Base-by-base conservation (phyloP, 768 basidiomycete species). In the Phylloporus scabripes region DNA sequence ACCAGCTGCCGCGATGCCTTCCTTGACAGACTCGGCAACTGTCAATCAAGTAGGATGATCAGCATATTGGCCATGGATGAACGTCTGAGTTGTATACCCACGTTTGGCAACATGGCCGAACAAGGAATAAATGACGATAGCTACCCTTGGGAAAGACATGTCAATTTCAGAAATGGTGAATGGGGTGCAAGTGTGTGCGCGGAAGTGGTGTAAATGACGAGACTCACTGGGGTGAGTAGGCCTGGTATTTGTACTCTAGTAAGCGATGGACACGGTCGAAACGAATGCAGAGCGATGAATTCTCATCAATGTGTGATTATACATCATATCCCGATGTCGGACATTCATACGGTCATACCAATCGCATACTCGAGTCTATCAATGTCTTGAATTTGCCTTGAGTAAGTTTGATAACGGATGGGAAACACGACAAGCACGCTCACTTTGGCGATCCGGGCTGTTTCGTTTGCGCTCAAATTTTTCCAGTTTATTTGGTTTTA, bases 31-130 rank as follows among this genome's bases (percentile, higher is more conserved):
- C 56, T 79, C 77, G 14, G 87, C 86, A 66, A 89, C 87, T 89
- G 59, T n/a, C 0, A 42, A 52, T 34, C 9, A 23, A 15, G 42
- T 48, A 48, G 8, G 10, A 28, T 28, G 8, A 10, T 55, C 44
- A 33, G 26, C 17, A n/a, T 1, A 18, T 14, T 10, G 26, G 5
- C 11, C 24, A 26, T 7, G 7, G 28, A 11, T 29, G 24, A 12
- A 12, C 33, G 37, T 32, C 41, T 20, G 44, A 9, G 32, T 1
- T 24, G 5, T n/a, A 23, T 7, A 74, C 82, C 31, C 60, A 88
- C 87, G 38, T 60, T 77, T 77, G 55, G 73, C 74, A 66, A 90
- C 77, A 64, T 90, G 88, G 56, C 85, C 83, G 63, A 84, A 87
- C 70, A 86, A 63, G 34, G 79, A 63, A 72, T 89, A 90, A 68